Evolutionary conservation across 2,329 filamentous ascomycete species (phyloP).

Genomic region (Lomentospora prolificans): DNA sequence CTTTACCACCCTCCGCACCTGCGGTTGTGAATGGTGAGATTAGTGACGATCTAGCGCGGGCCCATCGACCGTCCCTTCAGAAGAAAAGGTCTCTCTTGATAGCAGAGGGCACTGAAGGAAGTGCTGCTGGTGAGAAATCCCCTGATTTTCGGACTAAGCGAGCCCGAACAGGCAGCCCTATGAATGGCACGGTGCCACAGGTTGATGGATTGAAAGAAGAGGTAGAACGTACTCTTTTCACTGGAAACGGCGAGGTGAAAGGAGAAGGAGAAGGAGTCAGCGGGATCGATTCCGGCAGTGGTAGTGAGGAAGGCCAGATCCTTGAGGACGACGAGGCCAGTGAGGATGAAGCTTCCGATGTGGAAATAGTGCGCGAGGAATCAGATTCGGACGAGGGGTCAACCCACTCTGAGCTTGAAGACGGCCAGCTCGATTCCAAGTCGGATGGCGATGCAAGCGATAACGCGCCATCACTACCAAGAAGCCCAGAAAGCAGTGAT

Average conservation of each 20-base stretch:
- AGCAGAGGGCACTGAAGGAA: not conserved
- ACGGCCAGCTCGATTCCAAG: not conserved
- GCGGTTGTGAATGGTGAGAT: not conserved
- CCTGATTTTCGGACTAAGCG: not conserved
- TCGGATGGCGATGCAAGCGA: not conserved
- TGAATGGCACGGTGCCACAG: not conserved
- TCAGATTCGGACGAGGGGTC: too few relatives aligned
- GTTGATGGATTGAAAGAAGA: not conserved
- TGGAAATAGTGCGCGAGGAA: too few relatives aligned
- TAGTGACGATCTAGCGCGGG: not conserved
- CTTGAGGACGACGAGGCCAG: constrained; percentile 15
- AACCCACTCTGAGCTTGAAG: not conserved
- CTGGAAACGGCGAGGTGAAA: too few relatives aligned
- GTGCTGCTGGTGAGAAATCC: not conserved
- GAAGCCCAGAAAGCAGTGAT: not conserved
- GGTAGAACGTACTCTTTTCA: too few relatives aligned
- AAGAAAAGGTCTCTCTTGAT: not conserved
- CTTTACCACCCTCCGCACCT: not conserved
- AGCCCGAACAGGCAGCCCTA: not conserved
- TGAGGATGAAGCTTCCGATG: not conserved
- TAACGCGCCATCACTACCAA: not conserved
- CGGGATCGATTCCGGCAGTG: not conserved
- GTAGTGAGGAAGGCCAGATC: constrained; percentile 24
- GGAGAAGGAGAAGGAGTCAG: not conserved
- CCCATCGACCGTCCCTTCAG: not conserved